Conservation (phyloP, 345 rosid species). For the Pugionium cornutum region DNA sequence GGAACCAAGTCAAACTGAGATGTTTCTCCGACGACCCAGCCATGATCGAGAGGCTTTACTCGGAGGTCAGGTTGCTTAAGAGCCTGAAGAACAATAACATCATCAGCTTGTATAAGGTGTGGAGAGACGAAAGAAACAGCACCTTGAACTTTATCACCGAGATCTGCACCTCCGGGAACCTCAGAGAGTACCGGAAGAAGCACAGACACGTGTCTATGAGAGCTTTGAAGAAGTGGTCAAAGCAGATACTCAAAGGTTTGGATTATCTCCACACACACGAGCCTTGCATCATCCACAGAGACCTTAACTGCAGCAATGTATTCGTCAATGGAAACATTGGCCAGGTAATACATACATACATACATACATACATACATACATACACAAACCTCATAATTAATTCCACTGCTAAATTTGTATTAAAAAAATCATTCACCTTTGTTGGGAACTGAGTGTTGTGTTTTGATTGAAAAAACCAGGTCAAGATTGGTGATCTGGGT, state of each 20-base stretch:
- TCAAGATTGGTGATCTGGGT: constrained; percentile 90
- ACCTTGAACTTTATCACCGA: constrained; percentile 85
- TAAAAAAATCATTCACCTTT: not conserved
- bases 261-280: constrained; percentile 74
- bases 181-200: constrained; percentile 79
- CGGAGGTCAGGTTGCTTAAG: constrained; percentile 65
- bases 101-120: constrained; percentile 57
- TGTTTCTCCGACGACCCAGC: constrained; percentile 54
- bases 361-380: not conserved
- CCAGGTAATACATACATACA: constrained; percentile 47
- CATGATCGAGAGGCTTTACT: constrained; percentile 68
- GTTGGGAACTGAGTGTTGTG: not conserved
- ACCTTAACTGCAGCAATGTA: constrained; percentile 88
- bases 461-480: constrained; percentile 41
- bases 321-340: constrained; percentile 86
- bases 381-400: not conserved
- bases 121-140: constrained; percentile 56
- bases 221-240: constrained; percentile 90
- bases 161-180: constrained; percentile 85
- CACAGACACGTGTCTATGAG: constrained; percentile 76
- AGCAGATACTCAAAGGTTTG: constrained; percentile 77
- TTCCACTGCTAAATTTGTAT: not conserved
- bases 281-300: constrained; percentile 86
- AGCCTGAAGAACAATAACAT: constrained; percentile 58
- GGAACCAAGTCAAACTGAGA: constrained; percentile 84